Base-by-base conservation (phyloP, 306 rosid species). In the Citrullus mucosospermus region DNA sequence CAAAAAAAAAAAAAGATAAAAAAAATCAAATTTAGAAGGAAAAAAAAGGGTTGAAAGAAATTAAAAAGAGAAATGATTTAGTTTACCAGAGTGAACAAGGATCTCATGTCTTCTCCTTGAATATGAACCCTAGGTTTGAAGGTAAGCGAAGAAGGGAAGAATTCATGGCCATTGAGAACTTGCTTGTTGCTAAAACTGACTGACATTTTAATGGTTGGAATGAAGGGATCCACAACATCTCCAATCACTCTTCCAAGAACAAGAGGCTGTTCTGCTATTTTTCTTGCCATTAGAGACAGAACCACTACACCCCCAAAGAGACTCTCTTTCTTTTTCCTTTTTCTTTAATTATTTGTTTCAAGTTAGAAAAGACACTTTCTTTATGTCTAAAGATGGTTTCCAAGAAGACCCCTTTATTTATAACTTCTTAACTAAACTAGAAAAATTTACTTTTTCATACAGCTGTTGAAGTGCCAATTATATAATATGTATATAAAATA, bases 1-100 rank as follows among this genome's bases (percentile, higher is more conserved):
- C 32, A 6, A 13, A 48, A 18, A 67, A 15, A 54, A 55, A 5
- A 30, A 14, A 15, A 0, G 41, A 67, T 3, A 39, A 8, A 11
- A 65, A 25, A 25, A 25, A 25, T 28, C 22, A 65, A 34, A 32
- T 12, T 9, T 2, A 15, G 6, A 61, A 14, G 2, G 4, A 41
- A 44, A 43, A 20, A 60, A 36, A 8, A 4, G 25, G 2, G 9
- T 9, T n/a, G 22, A 13, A 15, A 68, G 5, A 2, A 53, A 4
- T 2, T 11, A 48, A 13, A 13, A 17, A 46, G 22, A 43, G 7
- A 63, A 18, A 5, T 28, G 10, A 6, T 20, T 3, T 12, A 25
- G 9, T 1, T 18, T 73, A 94, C 98, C 93, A 94, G 83, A 36
- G 98, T 94, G 89, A 92, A 94, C 66, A 90, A 88, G n/a, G 97